These are phyloP conservation scores for Nectriaceae sp. DNA, from an alignment of 2,329 filamentous ascomycete genomes.

Conservation along the genomic window DNA sequence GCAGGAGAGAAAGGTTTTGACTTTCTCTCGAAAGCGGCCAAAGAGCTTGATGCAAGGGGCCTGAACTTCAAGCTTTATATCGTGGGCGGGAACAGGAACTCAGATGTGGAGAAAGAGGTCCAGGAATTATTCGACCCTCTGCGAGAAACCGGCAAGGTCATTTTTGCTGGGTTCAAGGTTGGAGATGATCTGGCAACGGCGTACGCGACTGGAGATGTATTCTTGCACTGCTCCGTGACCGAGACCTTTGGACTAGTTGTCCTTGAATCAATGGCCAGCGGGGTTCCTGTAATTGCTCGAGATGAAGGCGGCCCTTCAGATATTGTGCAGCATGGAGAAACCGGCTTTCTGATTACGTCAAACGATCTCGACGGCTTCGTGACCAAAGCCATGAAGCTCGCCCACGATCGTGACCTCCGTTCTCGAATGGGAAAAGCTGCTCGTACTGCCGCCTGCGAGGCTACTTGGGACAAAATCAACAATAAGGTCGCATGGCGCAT, in stretches of 20 bases:
- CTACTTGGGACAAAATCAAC: conserved; percentile 73
- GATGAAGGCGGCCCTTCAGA: conserved; percentile 71
- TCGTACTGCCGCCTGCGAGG: conserved; percentile 59
- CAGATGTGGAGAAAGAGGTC: conserved; percentile 61
- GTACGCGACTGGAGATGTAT: conserved; percentile 69
- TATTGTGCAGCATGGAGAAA: conserved; percentile 60
- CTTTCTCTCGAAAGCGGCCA: conserved; percentile 61
- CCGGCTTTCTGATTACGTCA: conserved; percentile 62
- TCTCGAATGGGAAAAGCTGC: conserved; percentile 48
- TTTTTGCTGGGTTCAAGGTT: conserved; percentile 67
- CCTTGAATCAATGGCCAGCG: conserved; percentile 70
- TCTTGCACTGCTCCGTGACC: conserved; percentile 70
- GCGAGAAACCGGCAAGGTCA: conserved; percentile 50
- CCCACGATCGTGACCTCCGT: conserved; percentile 46
- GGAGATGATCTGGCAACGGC: conserved; percentile 63
- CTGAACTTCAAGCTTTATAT: conserved; percentile 66
- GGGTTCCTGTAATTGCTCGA: conserved; percentile 67
- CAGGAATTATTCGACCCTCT: conserved; percentile 59
- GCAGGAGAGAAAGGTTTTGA: conserved; percentile 73
- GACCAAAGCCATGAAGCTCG: conserved; percentile 50
- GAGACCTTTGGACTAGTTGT: conserved; percentile 74
- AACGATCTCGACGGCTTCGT: conserved; percentile 62
- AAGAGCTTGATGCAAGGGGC: conserved; percentile 54
- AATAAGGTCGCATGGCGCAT: conserved; percentile 69
- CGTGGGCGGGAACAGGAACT: conserved; percentile 68